Evolutionary conservation across 768 basidiomycete species (phyloP), one percentile per base, ranked within the genome.

Genomic region (Mycena capillaripes): DNA sequence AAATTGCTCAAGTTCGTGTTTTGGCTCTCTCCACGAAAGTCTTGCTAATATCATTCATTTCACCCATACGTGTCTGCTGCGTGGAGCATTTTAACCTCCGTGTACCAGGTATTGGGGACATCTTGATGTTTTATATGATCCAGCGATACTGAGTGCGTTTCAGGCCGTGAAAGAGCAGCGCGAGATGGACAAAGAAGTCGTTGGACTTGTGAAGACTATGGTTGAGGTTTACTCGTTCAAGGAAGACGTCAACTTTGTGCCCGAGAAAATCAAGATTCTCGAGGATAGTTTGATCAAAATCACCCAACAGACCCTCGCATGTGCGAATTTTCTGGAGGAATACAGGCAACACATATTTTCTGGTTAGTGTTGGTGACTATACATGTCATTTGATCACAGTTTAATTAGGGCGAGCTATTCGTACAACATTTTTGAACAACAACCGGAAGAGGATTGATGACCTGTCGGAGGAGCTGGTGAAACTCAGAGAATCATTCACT

Each of bases 271-370:
- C 38, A 71, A 78, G 25, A 17, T 30, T 6, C 78, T 83, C 3
- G 79, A 83, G 48, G 71, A 75, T 42, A 76, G 73, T 17, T 76
- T 84, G 55, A 66, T 69, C 5, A 63, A 72, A 0, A 73, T 84
- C 23, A 55, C 81, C 2, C 74, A 78, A 11, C 83, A 84, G 60
- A 84, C 82, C 1, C 74, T 82, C 1, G 83, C 84, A 72, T 84
- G 83, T 32, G 79, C 72, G 17, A 76, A 84, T 64, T 84, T 84
- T 63, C 72, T 84, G 55, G 80, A 77, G 8, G 82, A 84, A 68
- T 84, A 80, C 52, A 77, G 73, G 42, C 79, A 79, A 0, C 70
- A 78, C 57, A 81, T 81, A 11, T 84, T 84, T 40, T 74, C 76
- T 70, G 69, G 83, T 84, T 32, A 9, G 61, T 38, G n/a, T 67